phyloP scores from a whole-genome alignment of 371 early-diverging fungal species.

The Mortierella sp. region DNA sequence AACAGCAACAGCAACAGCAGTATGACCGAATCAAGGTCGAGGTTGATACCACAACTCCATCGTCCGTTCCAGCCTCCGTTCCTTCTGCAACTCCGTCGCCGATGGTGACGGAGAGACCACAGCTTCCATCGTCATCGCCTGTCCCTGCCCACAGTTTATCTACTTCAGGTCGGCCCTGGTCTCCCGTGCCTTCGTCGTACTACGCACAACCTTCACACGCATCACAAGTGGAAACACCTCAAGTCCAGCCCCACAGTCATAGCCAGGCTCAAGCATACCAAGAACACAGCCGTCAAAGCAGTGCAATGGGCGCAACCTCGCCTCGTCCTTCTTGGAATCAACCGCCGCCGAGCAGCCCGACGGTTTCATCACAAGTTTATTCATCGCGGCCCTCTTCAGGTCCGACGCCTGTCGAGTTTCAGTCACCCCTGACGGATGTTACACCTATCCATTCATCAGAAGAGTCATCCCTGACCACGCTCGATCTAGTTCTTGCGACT shows the following conservation, averaged over 20 bases:
- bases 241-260: conserved; percentile 33
- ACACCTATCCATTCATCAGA: neutral
- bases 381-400: neutral
- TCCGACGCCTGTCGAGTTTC: conserved; percentile 46
- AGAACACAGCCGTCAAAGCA: conserved; percentile 20
- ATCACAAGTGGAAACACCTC: neutral
- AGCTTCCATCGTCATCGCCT: conserved; percentile 1
- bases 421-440: conserved; percentile 37
- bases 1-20: conserved; percentile 1
- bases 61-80: neutral
- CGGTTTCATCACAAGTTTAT: neutral
- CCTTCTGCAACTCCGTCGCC: neutral
- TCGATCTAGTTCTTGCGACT: conserved; percentile 16
- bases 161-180: neutral
- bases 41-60: conserved; percentile 12
- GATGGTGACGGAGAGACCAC: neutral
- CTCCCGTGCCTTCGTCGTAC: neutral
- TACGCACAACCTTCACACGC: neutral
- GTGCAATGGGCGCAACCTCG: conserved; percentile 11
- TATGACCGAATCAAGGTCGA: conserved; percentile 34
- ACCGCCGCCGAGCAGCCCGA: neutral
- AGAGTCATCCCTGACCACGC: conserved; percentile 30
- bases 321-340: conserved; percentile 20
- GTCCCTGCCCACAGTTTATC: neutral
- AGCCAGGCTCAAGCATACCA: conserved; percentile 34